Evolutionary conservation across 2,329 filamentous ascomycete genomes (phyloP), one percentile per base, ranked within the genome.

Genomic region (Cephalotrichum gorgonifer): DNA sequence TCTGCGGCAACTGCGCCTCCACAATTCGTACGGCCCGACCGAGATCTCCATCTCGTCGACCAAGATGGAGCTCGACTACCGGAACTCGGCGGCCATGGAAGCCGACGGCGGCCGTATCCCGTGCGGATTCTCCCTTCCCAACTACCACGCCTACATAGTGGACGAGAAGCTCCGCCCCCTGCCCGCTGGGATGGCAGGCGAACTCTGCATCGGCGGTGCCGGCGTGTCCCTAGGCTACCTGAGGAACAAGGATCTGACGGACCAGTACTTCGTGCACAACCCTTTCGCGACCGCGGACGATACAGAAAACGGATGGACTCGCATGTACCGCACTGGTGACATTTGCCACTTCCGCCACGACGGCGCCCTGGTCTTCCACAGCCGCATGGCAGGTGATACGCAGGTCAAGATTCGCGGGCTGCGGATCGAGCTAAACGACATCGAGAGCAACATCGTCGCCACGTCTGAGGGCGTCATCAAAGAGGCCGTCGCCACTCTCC

Each of bases 401-500:
- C 65, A 71, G 28, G 54, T 73, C 52, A 75, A 74, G 54, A 56
- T 75, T 3, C 59, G 62, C 1, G 70, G 69, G 0, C 43, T 67
- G 6, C 60, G 69, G 1, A 65, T 75, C 23, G 73, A 77, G 7
- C 57, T 77, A 0, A 52, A 56, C 2, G 74, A 76, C 2, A 49
- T 64, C 2, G 60, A 58, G 38, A n/a, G n/a, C n/a, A n/a, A n/a
- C n/a, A n/a, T n/a, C n/a, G n/a, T n/a, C n/a, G n/a, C n/a, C n/a
- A n/a, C n/a, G n/a, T n/a, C n/a, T n/a, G n/a, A n/a, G n/a, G n/a
- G n/a, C n/a, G n/a, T n/a, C n/a, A n/a, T n/a, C n/a, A n/a, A n/a
- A n/a, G n/a, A n/a, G n/a, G n/a, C n/a, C n/a, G n/a, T n/a, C n/a
- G n/a, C n/a, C n/a, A n/a, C n/a, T n/a, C n/a, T n/a, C n/a, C n/a